phyloP scores from a whole-genome alignment of 345 rosid species.

The Moricandia moricandioides region DNA sequence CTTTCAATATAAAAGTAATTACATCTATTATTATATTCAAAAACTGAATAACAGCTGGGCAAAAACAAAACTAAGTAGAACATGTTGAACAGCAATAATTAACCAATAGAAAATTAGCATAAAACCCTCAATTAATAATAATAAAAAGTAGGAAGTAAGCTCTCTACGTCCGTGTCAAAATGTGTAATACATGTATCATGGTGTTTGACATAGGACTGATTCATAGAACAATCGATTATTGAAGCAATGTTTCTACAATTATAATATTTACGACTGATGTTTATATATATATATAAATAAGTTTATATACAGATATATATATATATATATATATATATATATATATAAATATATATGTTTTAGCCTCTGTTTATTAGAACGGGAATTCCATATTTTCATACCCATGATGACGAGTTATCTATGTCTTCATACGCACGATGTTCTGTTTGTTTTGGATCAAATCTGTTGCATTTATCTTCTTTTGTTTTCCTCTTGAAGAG shows the following conservation, averaged over 20 bases:
- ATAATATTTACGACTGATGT: too few species aligned
- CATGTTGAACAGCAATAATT: not conserved
- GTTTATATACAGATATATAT: too few species aligned
- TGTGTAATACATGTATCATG: too few species aligned
- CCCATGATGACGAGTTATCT: not conserved
- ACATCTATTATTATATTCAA: not conserved
- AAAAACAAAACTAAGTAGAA: not conserved
- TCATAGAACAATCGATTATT: too few species aligned
- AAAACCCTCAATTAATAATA: too few species aligned
- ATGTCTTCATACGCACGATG: too few species aligned
- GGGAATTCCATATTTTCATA: not conserved
- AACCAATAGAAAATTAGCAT: too few species aligned
- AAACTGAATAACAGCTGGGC: not conserved
- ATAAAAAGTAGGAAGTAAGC: too few species aligned
- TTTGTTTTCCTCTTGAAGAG: not conserved
- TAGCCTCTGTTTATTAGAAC: not conserved
- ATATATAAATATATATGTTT: not conserved
- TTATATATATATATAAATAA: too few species aligned
- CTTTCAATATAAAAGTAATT: not conserved
- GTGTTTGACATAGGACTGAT: too few species aligned
- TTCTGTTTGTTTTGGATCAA: not conserved
- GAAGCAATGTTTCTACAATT: not conserved
- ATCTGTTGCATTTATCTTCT: not conserved
- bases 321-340: too few species aligned
- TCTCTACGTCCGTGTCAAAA: too few species aligned